Evolutionary conservation across 1,284 basidiomycete genomes (phyloP), one percentile per base, ranked within the genome.

Genomic region (Fomitopsis palustris): DNA sequence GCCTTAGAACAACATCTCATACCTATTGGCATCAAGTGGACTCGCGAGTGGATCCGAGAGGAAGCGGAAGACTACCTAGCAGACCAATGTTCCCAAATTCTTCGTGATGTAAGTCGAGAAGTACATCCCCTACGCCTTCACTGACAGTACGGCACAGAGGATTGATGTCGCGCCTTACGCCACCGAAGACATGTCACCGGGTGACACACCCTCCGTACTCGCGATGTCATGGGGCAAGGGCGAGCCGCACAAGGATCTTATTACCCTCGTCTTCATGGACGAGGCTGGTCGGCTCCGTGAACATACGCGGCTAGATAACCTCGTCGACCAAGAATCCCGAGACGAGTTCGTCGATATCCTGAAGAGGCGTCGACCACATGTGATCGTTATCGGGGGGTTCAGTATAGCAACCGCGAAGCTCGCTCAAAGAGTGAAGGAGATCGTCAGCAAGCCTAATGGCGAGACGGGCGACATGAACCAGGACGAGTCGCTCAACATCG

Each of bases 211-310:
- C 0, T 88, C 91, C 7, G 95, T 99, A 4, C 80, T 99, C 39
- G 93, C 96, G 4, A 77, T 98, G 59, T 98, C 96, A 4, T 95
- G 95, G 85, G 97, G 97, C 49, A 90, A 91, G 70, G 97, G 97
- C 54, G 95, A 97, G 66, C 93, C 93, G 41, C 87, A 91, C 66
- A 91, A 90, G 67, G 96, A 99, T 73, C 88, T 90, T 1, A 92
- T 98, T 61, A 86, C 88, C 33, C 78, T 93, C 35, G 90, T 97
- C 56, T 92, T 90, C 74, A 73, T 98, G 55, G 96, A 98, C 69
- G 86, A 93, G 64, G 86, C 87, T 51, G 96, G 96, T 16, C 90
- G 93, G 56, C 81, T 97, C 68, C 90, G 94, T 21, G 93, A 97
- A 67, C 88, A 94, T 64, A 85, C 87, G 56, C 92, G 92, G 69